Base-by-base conservation (phyloP, 2,329 filamentous ascomycete genomes). In the Exophiala lecanii-corni region DNA sequence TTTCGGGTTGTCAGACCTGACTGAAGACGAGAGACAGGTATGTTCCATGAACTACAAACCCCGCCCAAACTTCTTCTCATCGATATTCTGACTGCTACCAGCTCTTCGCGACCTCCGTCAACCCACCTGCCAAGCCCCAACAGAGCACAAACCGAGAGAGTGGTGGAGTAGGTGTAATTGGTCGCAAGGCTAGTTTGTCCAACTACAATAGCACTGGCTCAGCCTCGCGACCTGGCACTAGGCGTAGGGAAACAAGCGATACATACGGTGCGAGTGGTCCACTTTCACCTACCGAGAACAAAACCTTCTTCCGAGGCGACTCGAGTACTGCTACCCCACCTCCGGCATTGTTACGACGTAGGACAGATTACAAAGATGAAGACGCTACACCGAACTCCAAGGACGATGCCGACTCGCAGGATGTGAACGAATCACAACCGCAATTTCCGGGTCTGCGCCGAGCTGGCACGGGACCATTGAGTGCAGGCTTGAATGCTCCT, bases 81-180 rank as follows among this genome's bases (percentile, higher is more conserved):
- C 9, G 9, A 28, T 28, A n/a, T 9, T 28, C 25, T 28, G 25
- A 28, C 25, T 47, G 44, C 47, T 54, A 61, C 50, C 63, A 95
- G 84, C 71, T 85, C 51, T 96, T 96, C 65, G 68, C 80, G 38
- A 79, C 78, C 38, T 92, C 94, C 52, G 89, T 98, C 61, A 98
- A 97, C 64, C 96, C 92, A 25, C 85, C 89, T 23, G 72, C 96
- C 55, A 97, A 97, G 66, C 84, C 86, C 6, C 78, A 81, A 21
- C 84, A 86, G 59, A 77, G 71, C 49, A 63, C 70, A 17, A 74
- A 71, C 57, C 91, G 86, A 69, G 80, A 68, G 64, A 74, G 64
- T 47, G 74, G 63, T 63, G 75, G 65, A 63, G 76, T 62, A 36
- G 73, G 73, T 9, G 41, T 50, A 9, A 58, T 74, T 9, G 82